phyloP scores from a whole-genome alignment of 257 asterid species.

The Gentiana dahurica region DNA sequence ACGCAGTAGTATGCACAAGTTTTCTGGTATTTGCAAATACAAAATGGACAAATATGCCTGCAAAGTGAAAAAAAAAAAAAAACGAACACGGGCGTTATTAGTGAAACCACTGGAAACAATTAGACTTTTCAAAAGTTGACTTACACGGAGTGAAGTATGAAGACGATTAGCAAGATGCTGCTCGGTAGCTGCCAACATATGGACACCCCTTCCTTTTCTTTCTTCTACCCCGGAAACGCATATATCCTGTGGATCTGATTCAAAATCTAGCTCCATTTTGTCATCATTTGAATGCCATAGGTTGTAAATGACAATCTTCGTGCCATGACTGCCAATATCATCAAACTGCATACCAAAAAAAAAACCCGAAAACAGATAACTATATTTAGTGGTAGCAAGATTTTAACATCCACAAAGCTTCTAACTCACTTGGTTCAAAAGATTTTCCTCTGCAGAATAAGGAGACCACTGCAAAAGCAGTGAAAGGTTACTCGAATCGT shows the following conservation, averaged over 20 bases:
- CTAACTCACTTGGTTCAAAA: constrained; percentile 72
- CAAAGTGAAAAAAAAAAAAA: constrained; percentile 13
- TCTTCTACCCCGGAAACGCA: constrained; percentile 31
- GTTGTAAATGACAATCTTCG: constrained; percentile 62
- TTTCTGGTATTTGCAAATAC: constrained; percentile 50
- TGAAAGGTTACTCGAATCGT: constrained; percentile 47
- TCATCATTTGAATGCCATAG: constrained; percentile 74
- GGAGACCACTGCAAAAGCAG: constrained; percentile 82
- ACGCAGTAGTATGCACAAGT: constrained; percentile 58
- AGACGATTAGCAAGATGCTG: constrained; percentile 78
- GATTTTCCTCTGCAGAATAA: constrained; percentile 49
- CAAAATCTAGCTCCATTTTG: constrained; percentile 75
- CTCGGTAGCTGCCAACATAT: constrained; percentile 28
- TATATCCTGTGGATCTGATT: constrained; percentile 82
- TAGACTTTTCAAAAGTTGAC: constrained; percentile 13
- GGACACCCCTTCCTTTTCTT: constrained; percentile 13
- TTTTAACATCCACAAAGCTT: background rate
- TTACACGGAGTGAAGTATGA: constrained; percentile 76
- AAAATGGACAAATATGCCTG: constrained; percentile 86
- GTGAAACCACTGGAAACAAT: background rate
- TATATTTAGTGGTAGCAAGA: no score
- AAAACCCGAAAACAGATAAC: no score
- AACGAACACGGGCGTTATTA: background rate
- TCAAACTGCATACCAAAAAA: constrained; percentile 35
- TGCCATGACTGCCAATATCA: constrained; percentile 76